Evolutionary conservation across 2,329 filamentous ascomycete species (phyloP), one percentile per base, ranked within the genome.

Genomic region (Cercospora sp.): DNA sequence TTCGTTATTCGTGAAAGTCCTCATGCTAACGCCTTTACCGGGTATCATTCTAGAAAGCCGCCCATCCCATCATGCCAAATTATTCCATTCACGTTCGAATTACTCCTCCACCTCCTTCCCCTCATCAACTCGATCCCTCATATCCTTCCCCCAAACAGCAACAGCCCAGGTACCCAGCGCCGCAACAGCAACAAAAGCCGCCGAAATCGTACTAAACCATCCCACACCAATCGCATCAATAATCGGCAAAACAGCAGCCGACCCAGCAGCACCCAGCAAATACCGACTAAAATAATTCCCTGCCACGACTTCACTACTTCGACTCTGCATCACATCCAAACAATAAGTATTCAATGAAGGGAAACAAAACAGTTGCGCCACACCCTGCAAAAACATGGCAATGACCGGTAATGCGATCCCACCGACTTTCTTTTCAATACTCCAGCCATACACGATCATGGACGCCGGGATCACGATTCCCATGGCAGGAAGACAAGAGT

Each of bases 211-310:
- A 57, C 86, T 89, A 77, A 93, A 94, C 90, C 91, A 94, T 0
- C 92, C 92, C 0, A 94, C 89, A 3, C 92, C 92, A 65, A 95
- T 90, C 32, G 79, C 81, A 68, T 93, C 82, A n/a, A 93, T 85
- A 0, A 89, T 90, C 0, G 92, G 92, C 66, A 95, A 82, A 65
- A 91, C 91, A 1, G 88, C 86, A 0, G 90, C 91, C 2, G 88
- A 91, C 0, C 88, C 91, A 4, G 87, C 80, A 10, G 90, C 91
- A 0, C 89, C 91, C 72, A 93, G 91, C 5, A 93, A 76, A 78
- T 94, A 95, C 5, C 92, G 84, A 61, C 91, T 83, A 74, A 93
- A 88, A 78, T 94, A 95, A 78, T 94, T 95, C 0, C 91, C 90
- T 0, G 91, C 91, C 66, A 77, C 74, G 9, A 94, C 90, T 75